Base-by-base conservation (phyloP, 345 rosid species). In the Melastoma malabathricum region DNA sequence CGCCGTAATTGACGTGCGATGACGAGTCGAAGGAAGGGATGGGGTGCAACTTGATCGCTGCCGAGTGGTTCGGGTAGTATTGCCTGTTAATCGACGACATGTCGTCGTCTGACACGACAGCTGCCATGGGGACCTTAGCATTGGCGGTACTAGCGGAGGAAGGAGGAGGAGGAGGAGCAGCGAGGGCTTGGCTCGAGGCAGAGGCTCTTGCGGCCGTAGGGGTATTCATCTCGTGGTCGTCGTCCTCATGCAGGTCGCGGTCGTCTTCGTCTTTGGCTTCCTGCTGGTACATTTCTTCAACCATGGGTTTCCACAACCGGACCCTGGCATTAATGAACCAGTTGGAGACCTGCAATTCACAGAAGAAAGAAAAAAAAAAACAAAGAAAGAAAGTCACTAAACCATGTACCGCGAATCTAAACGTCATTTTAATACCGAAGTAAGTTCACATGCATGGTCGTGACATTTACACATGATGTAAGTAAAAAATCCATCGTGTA, bases 241-340 rank as follows among this genome's bases (percentile, higher is more conserved):
- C 34, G 39, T 23, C 76, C 51, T 59, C 64, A 6, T 4, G 34
- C 27, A 43, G 51, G 10, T 44, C 38, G 5, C 23, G 45, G 3
- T 15, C 55, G 0, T 72, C 93, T 44, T 60, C 82, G 15, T 80
- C 89, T 64, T 77, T 92, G 44, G 74, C 22, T 54, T 92, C 96
- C 70, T 84, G 87, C 55, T 87, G 95, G 71, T 92, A 92, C 96
- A 92, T 92, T 48, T 92, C 98, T 65, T 92, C 98, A 23, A 92
- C 95, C 98, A 92, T 87, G 48, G 98, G 98, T 67, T 92, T 92
- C 98, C 98, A 92, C 75, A 92, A 65, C 51, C 98, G 76, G 44
- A 92, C 96, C 81, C 98, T 90, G 29, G 98, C 98, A 64, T 90
- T 90, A 16, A 90, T 90, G 79, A 90, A 90, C 98, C 98, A 87